Evolutionary conservation across 139 green algal species (phyloP), one percentile per base, ranked within the genome.

Genomic region (Chlorella ohadii): DNA sequence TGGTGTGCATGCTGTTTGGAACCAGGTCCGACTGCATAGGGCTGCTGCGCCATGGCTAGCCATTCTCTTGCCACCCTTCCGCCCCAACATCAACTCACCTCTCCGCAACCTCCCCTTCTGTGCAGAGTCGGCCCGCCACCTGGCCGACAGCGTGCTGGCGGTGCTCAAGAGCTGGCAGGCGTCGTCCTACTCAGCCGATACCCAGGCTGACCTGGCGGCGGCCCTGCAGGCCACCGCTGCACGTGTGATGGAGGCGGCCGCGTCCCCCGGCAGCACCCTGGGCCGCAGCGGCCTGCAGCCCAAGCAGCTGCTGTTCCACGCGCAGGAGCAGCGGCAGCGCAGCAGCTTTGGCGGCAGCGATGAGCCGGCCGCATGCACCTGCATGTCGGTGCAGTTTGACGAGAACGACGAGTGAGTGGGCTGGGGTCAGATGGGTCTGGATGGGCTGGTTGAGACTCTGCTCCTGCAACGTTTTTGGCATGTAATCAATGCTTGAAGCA

Each of bases 111-210:
- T n/a, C 15, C 64, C 34, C 36, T 56, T 22, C 64, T 36, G 7
- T 56, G 76, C 76, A 82, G 76, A 82, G 76, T 63, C 76, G 5
- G 76, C 76, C 2, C 76, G 76, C 55, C 59, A 63, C 76, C 71
- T 82, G 76, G 76, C 56, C 0, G 76, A 63, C 59, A 82, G 76
- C 76, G 41, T 82, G 31, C 36, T 63, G 1, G 57, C 57, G 23
- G 59, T 82, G 59, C 57, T 82, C 31, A 66, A 66, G 55, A 31
- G 23, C 57, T 82, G 76, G 76, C 57, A 82, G 76, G 76, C 76
- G 0, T 63, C 76, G 2, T 33, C 56, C 36, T 47, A 23, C 76
- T 44, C 28, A 9, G 27, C 76, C 59, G 13, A 33, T 31, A 82
- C 34, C 76, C 76, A 82, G 59, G 76, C 76, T 19, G 76, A 82